A percentile compares a stretch with the other conserved stretches of the same genome.
These are phyloP conservation scores for Phoma herbarum DNA, from an alignment of 2,329 filamentous ascomycete genomes.

Conservation along the genomic window DNA sequence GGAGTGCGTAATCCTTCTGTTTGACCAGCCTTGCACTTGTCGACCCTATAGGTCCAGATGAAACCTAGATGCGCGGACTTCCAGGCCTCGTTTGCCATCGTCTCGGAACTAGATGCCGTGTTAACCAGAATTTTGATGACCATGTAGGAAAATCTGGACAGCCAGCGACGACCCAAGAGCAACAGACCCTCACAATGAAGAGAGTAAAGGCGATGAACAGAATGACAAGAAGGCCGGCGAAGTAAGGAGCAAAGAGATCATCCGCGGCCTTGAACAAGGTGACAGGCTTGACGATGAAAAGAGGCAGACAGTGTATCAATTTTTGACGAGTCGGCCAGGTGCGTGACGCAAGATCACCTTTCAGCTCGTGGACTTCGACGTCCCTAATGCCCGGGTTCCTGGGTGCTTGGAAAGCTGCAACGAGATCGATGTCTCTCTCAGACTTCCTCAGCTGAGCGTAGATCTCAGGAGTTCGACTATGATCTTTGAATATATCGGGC, in stretches of 20 bases:
- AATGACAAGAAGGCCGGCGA: not conserved
- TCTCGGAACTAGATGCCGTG: not conserved
- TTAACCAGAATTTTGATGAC: not conserved
- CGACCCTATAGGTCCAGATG: not conserved
- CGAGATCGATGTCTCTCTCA: not conserved
- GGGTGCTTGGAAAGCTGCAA: constrained; percentile 1
- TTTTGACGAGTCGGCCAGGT: not conserved
- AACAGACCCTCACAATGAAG: not conserved
- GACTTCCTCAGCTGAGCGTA: not conserved
- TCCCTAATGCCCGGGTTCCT: not conserved
- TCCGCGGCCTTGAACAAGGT: not conserved
- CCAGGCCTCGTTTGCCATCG: not conserved
- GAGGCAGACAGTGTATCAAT: not conserved
- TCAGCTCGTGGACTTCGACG: not conserved
- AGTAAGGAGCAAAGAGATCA: not conserved
- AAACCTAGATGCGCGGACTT: not conserved
- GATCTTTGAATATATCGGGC: not conserved
- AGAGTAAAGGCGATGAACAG: not conserved
- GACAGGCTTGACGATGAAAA: not conserved
- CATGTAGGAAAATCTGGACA: not conserved
- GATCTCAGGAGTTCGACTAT: not conserved
- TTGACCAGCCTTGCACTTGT: not conserved
- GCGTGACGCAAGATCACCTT: not conserved
- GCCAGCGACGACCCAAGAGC: not conserved
- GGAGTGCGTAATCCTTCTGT: not conserved